These are phyloP conservation scores for Conticribra guillardii DNA, from an alignment of 108 stramenopile genomes.

Conservation along the genomic window DNA sequence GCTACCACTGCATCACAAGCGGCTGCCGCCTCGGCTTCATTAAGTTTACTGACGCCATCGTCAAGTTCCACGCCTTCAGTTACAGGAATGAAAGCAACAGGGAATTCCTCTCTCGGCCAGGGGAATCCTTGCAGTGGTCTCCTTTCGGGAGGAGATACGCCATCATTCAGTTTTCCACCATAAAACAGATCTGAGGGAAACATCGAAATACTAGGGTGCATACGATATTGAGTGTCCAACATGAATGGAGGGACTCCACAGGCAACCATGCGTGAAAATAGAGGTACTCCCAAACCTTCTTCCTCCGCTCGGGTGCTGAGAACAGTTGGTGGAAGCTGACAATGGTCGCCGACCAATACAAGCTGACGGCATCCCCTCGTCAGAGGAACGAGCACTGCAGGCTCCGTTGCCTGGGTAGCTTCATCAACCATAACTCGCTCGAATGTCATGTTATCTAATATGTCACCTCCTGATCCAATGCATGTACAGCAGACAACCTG, in stretches of 20 bases:
- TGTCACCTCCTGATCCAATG: slow-evolving; percentile 92
- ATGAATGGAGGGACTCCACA: slow-evolving; percentile 90
- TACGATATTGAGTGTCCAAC: slow-evolving; percentile 95
- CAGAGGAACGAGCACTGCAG: slow-evolving; percentile 90
- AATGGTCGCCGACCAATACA: slow-evolving; percentile 97
- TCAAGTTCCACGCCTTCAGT: slow-evolving; percentile 80
- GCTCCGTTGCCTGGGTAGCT: slow-evolving; percentile 94
- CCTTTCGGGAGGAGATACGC: slow-evolving; percentile 85
- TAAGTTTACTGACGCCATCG: slow-evolving; percentile 91
- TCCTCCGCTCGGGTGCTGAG: slow-evolving; percentile 86
- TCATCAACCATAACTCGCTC: slow-evolving; percentile 94
- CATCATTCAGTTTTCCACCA: slow-evolving; percentile 85
- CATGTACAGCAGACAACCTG: slow-evolving; percentile 96
- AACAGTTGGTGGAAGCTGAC: slow-evolving; percentile 95
- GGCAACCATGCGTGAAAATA: slow-evolving; percentile 91
- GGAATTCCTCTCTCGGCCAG: slow-evolving; percentile 92
- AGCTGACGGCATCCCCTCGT: slow-evolving; percentile 91
- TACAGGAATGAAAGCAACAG: slow-evolving; percentile 88
- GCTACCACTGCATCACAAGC: slow-evolving; percentile 85
- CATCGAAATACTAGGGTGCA: slow-evolving; percentile 94
- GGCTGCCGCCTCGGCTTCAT: slow-evolving; percentile 93
- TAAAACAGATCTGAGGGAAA: slow-evolving; percentile 92
- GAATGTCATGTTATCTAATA: slow-evolving; percentile 83
- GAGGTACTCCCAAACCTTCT: slow-evolving; percentile 86
- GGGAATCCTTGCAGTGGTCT: slow-evolving; percentile 89